Evolutionary conservation across 169 alveolate genomes (phyloP).

Genomic region (Cryptosporidium viatorum): DNA sequence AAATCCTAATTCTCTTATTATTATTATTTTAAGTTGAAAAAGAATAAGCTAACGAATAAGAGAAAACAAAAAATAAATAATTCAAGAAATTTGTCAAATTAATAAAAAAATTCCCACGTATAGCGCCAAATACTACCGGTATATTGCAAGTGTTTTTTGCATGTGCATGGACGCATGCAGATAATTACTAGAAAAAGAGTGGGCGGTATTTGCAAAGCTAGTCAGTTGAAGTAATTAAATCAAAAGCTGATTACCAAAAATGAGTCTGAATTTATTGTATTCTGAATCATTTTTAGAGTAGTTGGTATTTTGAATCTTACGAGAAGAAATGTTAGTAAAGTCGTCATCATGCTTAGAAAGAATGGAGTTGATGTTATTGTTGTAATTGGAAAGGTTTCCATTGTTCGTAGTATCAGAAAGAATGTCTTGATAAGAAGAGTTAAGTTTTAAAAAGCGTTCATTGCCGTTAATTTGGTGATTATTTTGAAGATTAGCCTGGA

Average conservation of each 20-base stretch:
- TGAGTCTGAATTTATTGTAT: slow-evolving; percentile 39
- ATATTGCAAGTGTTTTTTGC: slow-evolving; percentile 18
- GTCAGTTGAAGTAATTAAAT: not conserved
- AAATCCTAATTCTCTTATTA: not conserved
- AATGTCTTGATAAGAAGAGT: not conserved
- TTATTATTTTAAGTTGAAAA: not conserved
- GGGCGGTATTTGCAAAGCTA: not conserved
- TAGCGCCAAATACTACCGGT: slow-evolving; percentile 19
- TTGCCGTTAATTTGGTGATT: not conserved
- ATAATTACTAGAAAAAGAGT: not conserved
- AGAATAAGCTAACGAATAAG: not conserved
- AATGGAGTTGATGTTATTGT: not conserved
- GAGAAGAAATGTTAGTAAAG: not conserved
- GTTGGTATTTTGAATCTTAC: not conserved
- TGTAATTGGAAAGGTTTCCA: not conserved
- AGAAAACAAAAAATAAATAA: not conserved
- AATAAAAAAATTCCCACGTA: not conserved
- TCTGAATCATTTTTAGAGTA: slow-evolving; percentile 49
- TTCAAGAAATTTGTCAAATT: not conserved
- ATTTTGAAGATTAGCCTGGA: not conserved
- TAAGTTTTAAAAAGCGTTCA: not conserved
- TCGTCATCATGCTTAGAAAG: not conserved
- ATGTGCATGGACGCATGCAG: not conserved
- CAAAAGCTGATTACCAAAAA: slow-evolving; percentile 48
- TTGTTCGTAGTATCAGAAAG: not conserved